Evolutionary conservation across 75 land plant species (phyloP).

Genomic region (Sequoia sempervirens): DNA sequence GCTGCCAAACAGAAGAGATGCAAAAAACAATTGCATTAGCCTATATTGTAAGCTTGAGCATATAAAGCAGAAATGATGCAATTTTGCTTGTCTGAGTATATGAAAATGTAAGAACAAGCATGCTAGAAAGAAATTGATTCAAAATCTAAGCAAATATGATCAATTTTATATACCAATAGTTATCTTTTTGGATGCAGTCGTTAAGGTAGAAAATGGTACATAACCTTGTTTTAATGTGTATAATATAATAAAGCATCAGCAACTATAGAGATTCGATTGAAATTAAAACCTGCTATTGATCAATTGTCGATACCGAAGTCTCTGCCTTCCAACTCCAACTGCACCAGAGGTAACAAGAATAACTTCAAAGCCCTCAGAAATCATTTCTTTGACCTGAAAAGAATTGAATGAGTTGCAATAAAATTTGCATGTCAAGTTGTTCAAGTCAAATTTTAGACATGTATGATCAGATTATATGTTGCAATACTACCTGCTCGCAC

Average conservation of each 20-base stretch:
- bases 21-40: neutral
- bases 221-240: neutral
- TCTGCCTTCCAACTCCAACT: slow-evolving; percentile 86
- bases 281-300: slow-evolving; percentile 82
- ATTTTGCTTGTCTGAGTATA: neutral
- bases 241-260: neutral
- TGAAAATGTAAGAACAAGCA: neutral
- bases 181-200: neutral
- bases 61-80: neutral
- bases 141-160: neutral
- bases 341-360: slow-evolving; percentile 95
- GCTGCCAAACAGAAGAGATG: slow-evolving; percentile 29
- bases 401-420: slow-evolving; percentile 1
- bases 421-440: neutral
- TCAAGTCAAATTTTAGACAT: neutral
- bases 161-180: neutral
- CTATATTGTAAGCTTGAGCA: neutral
- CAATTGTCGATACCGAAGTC: slow-evolving; percentile 70
- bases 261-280: neutral
- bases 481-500: slow-evolving; percentile 74
- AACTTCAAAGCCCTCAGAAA: slow-evolving; percentile 64
- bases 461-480: neutral
- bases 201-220: neutral
- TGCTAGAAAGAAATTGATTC: neutral
- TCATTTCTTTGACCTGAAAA: slow-evolving; percentile 77